phyloP scores from a whole-genome alignment of 345 rosid species.

The Eutrema yunnanense region DNA sequence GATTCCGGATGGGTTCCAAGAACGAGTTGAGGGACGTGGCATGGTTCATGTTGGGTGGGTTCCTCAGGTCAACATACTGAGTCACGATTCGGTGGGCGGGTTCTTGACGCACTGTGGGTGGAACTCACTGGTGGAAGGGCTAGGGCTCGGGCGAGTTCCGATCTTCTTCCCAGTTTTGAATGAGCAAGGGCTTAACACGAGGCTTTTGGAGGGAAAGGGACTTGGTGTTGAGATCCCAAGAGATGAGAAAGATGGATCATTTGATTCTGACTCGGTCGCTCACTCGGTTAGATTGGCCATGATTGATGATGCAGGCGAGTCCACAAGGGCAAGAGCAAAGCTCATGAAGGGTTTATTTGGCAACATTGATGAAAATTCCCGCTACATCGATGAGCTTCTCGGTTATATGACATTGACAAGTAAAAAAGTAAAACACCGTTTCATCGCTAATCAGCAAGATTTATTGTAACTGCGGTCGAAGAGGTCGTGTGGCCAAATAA shows the following conservation, averaged over 20 bases:
- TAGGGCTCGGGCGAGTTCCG: background rate
- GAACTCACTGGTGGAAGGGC: background rate
- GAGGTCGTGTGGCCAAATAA: too few species aligned
- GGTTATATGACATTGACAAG: background rate
- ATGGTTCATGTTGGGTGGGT: background rate
- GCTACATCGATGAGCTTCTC: background rate
- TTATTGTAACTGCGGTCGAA: too few species aligned
- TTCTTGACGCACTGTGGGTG: background rate
- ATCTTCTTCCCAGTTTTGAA: background rate
- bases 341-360: background rate
- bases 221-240: slow-evolving; percentile 1
- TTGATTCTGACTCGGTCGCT: background rate
- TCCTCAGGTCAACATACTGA: background rate
- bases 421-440: background rate
- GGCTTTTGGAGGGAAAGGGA: background rate
- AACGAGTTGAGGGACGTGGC: background rate
- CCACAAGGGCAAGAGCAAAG: background rate
- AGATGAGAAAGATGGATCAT: background rate
- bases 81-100: background rate
- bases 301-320: background rate
- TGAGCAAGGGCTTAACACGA: background rate
- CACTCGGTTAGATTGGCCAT: background rate
- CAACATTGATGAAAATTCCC: background rate
- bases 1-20: background rate
- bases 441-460: background rate